Conservation (phyloP, 352 stramenopile species). For the Lagenidium sp. region DNA sequence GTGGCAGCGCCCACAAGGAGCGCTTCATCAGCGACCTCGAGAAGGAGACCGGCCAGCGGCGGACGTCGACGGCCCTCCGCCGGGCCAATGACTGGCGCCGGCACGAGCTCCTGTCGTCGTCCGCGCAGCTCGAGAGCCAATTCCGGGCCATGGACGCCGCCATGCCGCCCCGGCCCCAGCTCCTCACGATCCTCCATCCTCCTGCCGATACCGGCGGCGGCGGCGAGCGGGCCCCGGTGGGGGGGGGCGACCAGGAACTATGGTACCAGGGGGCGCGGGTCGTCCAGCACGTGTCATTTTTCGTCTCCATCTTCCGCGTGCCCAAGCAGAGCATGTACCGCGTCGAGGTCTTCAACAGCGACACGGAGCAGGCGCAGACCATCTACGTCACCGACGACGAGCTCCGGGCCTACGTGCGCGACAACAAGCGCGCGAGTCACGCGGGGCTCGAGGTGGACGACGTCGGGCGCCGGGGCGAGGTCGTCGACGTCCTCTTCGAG, state of each 20-base stretch:
- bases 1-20: conserved; percentile 56
- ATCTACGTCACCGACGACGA: conserved; percentile 59
- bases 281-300: conserved; percentile 55
- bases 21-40: conserved; percentile 67
- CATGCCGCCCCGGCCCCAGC: conserved; percentile 1
- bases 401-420: conserved; percentile 41
- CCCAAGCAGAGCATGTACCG: conserved; percentile 54
- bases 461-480: conserved; percentile 19
- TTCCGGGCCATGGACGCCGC: conserved; percentile 18
- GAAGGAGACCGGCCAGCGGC: conserved; percentile 53
- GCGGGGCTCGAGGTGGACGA: conserved; percentile 14
- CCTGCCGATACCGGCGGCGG: conserved; percentile 8
- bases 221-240: conserved; percentile 5
- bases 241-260: conserved; percentile 35
- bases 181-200: conserved; percentile 5
- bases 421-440: conserved; percentile 27
- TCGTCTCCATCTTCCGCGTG: conserved; percentile 63
- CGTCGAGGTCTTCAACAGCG: conserved; percentile 73
- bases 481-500: conserved; percentile 54
- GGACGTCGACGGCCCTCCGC: conserved; percentile 7
- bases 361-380: conserved; percentile 69
- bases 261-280: conserved; percentile 66
- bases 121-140: conserved; percentile 34
- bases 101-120: conserved; percentile 21
- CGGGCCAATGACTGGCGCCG: conserved; percentile 28